Base-by-base conservation (phyloP, 2,329 filamentous ascomycete species). In the Huntiella savannae region DNA sequence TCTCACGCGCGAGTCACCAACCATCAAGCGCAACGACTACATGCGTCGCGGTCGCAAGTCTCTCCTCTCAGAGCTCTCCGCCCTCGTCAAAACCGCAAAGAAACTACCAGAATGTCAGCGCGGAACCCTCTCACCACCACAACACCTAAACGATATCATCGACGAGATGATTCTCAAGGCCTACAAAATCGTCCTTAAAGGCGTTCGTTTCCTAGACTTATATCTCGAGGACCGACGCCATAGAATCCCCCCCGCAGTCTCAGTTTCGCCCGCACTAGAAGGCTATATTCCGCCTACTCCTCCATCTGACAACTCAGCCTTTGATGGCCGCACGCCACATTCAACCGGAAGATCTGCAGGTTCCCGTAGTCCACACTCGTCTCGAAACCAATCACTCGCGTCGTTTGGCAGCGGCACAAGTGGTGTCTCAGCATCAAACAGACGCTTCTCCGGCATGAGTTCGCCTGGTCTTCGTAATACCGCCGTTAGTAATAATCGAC, bases 141-240 rank as follows among this genome's bases (percentile, higher is more conserved):
- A 64, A 11, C 69, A 75, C 40, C 67, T 81, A 10, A 84, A 84
- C 55, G 75, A 82, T 54, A 74, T 88, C 48, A 74, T 95, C 48
- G 88, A 96, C 56, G 83, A 94, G 59, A 85, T 96, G 74, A 82
- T 96, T 17, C 65, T 93, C 45, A 91, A 87, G 60, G 87, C 87
- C 0, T 96, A 94, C 66, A 86, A 82, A 57, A 86, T 96, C 45
- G 82, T 94, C n/a, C 88, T 79, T 41, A 79, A 88, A 55, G 86
- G 83, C 11, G 85, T 95, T 19, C 73, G 80, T 39, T 96, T 98
- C 56, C 70, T 94, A 37, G 91, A 98, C 54, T 71, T 88, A 2
- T 78, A 91, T 64, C 79, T 82, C 34, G 81, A 76, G 12, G 73
- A 79, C 54, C 61, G 67, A 10, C 47, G 47, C 34, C 35, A 47